Base-by-base conservation (phyloP, 2,329 filamentous ascomycete genomes). In the Colletotrichum abscissum region DNA sequence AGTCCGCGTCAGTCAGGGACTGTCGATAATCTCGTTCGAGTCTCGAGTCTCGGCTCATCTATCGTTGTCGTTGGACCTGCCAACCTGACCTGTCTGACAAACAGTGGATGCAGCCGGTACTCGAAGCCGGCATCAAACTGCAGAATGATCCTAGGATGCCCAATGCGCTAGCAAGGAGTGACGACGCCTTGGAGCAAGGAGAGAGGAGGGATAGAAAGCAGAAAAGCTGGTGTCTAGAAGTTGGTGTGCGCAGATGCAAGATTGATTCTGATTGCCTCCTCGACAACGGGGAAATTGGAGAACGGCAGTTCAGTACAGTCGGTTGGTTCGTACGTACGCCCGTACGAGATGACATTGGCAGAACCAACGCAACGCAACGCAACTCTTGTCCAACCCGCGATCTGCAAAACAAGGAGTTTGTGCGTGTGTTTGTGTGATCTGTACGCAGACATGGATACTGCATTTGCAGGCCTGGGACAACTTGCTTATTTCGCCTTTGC, bases 361-460 rank as follows among this genome's bases (percentile, higher is more conserved):
- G 38, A 7, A 28, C 30, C 63, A 42, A 46, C 56, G 5, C 33
- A 49, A 14, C 24, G 42, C 42, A 49, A 49, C 38, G 38, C 38
- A 42, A 52, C 24, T 54, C 33, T 58, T 30, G 64, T 72, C 52
- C 49, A 58, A 58, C 58, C 58, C 63, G 38, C 58, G 55, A 67
- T 63, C 52, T 68, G 58, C 69, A 69, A 69, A 59, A 63, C 65
- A 59, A 63, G 54, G 63, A 63, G 62, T 64, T 62, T 60, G 60
- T 68, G 60, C n/a, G 11, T 60, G 56, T 57, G 38, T 46, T 22
- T 49, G 63, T 70, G 22, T 59, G 24, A 58, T 58, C 19, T 28
- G 33, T 30, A 65, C 33, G 62, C 56, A 30, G 62, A 60, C 58
- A 73, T 71, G 52, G 46, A 42, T 65, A 56, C 24, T 35, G 60